A percentile compares a stretch with the other conserved stretches of the same genome.
Conservation (phyloP, 192 early-diverging fungal genomes). For the Obelidium mucronatum region DNA sequence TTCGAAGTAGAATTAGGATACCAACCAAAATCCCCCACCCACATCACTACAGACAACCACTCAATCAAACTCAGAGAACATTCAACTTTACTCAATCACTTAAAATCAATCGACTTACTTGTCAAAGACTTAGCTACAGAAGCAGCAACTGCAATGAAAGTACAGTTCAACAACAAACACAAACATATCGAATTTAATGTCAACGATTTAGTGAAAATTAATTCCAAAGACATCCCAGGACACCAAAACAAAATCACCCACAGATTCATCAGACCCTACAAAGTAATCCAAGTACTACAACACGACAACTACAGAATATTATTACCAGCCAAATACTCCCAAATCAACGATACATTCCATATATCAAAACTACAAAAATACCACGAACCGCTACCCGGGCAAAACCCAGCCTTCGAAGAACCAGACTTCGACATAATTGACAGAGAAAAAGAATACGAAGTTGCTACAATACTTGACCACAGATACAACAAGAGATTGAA, state of each 20-base stretch:
- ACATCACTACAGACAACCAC: not conserved
- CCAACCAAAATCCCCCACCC: not conserved
- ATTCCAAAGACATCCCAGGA: not conserved
- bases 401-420: not conserved
- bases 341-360: not conserved
- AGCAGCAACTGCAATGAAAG: not conserved
- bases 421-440: not conserved
- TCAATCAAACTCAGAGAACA: not conserved
- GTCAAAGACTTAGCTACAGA: not conserved
- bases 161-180: not conserved
- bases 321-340: not conserved
- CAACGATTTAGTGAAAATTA: not conserved
- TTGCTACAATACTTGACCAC: not conserved
- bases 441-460: not conserved
- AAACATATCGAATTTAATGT: not conserved
- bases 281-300: not conserved
- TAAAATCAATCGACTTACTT: not conserved
- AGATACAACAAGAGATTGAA: not conserved
- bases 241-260: not conserved
- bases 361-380: not conserved
- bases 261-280: not conserved
- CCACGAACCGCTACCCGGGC: not conserved
- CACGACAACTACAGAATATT: not conserved
- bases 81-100: not conserved
- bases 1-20: not conserved